Base-by-base conservation (phyloP, 1,284 basidiomycete species). In the Agaricales sp. region DNA sequence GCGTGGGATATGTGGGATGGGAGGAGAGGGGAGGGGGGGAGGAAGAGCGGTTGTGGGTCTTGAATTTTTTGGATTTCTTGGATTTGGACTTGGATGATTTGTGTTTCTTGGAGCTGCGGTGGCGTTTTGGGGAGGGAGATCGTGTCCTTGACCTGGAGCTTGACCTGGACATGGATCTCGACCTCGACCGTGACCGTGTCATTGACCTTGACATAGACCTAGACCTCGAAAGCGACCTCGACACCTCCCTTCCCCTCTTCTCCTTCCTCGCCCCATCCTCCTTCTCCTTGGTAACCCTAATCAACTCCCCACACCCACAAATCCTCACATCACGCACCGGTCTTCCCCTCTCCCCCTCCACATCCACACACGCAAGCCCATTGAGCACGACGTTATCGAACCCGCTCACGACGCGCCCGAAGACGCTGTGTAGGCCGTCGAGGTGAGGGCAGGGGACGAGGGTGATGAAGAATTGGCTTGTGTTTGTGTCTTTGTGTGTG, bases 381-480 rank as follows among this genome's bases (percentile, higher is more conserved):
- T 70, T 55, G 18, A n/a, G n/a, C n/a, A 85, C 63, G 26, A 83
- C 73, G 0, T 82, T 77, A 8, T 77, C 75, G 54, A 75, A 82
- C 37, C 82, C 80, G 22, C 70, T 71, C 48, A 84, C 69, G 41
- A 83, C 78, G 44, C 66, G 72, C 24, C 83, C 83, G 58, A 90
- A 88, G 4, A 89, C 86, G 53, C 87, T 84, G 59, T 90, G 87
- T 63, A 87, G 53, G 69, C 78, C 85, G 50, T 84, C 77, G 43
- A 89, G 64, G 62, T 90, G 87, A 4, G 82, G 76, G 53, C 82
- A 86, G 2, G 76, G 73, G 19, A 75, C 71, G 8, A 92, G 72
- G 3, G 89, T 90, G 55, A 92, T 73, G 62, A 92, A 92, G 61
- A 89, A 92, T 56, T 92, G 89, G 2, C 82, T 86, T 38, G 81